Evolutionary conservation across 2,329 filamentous ascomycete species (phyloP), one percentile per base, ranked within the genome.

Genomic region (Lasiodiplodia hormozganensis): DNA sequence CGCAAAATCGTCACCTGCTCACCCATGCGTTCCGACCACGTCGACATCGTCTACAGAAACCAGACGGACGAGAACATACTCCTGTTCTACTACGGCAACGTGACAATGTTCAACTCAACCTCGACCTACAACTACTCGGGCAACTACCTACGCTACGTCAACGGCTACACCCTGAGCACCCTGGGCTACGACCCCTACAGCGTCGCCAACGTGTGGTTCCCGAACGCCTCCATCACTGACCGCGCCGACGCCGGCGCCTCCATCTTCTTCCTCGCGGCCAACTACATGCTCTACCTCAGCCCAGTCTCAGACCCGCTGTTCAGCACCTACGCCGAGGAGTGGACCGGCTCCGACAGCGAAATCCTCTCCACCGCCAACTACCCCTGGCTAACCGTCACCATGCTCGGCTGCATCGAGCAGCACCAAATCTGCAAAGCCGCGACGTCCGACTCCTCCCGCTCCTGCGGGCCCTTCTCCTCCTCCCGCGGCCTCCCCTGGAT

Each of bases 351-450:
- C 14, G 53, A 11, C 10, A 8, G 25, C 51, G 21, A 11, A 11
- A 5, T 11, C 28, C 25, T 16, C 2, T 2, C 8, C 4, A 31
- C 18, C 53, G 34, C 36, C 18, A 18, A 56, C 53, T 28, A 38
- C 7, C 53, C 31, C 1, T 31, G 11, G 12, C 18, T 11, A 0
- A 31, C 53, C 31, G 53, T 38, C 2, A 21, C 53, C 7, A 28
- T 56, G 7, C 31, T 56, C 31, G 53, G 53, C 53, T 56, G 53
- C 53, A n/a, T 56, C 53, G 53, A 56, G 7, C 53, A 56, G 18
- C 53, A 56, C 53, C 53, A 56, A n/a, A 18, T 56, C 28, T 56
- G 53, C 53, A 31, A 11, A 14, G 31, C 53, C 16, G 0, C 53
- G 5, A 11, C 53, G 1, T 36, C 28, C 23, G 21, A 7, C 28